These are phyloP conservation scores for Hypoxylon sp. DNA, from an alignment of 2,329 filamentous ascomycete species.

Conservation along the genomic window DNA sequence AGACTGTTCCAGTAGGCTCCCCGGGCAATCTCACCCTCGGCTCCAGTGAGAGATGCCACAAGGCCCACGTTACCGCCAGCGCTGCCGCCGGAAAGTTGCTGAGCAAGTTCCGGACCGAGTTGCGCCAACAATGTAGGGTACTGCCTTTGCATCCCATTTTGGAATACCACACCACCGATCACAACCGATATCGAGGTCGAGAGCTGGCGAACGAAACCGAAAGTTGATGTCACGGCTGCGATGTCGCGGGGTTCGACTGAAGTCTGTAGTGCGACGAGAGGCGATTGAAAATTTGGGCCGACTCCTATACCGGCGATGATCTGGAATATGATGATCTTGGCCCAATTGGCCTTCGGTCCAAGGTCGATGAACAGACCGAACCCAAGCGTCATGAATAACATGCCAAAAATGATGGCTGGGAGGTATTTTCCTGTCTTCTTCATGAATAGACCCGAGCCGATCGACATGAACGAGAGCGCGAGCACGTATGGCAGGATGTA, in stretches of 20 bases:
- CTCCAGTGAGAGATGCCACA: conserved; percentile 55
- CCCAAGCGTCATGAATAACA: conserved; percentile 69
- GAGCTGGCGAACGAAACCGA: conserved; percentile 73
- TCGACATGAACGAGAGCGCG: conserved; percentile 70
- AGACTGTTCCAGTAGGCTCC: conserved; percentile 60
- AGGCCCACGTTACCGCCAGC: conserved; percentile 61
- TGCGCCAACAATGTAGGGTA: conserved; percentile 56
- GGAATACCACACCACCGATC: conserved; percentile 80
- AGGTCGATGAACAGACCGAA: conserved; percentile 71
- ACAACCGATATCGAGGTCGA: conserved; percentile 74
- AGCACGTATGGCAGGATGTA: conserved; percentile 77
- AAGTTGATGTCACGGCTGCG: conserved; percentile 72
- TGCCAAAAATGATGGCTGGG: conserved; percentile 65
- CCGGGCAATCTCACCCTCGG: conserved; percentile 49
- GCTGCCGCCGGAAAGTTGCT: conserved; percentile 58
- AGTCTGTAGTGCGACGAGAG: conserved; percentile 73
- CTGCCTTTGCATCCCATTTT: conserved; percentile 74
- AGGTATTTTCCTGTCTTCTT: conserved; percentile 73
- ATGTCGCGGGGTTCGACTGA: conserved; percentile 69
- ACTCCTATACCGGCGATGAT: conserved; percentile 70
- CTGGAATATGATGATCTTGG: conserved; percentile 67
- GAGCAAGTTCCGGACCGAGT: conserved; percentile 58
- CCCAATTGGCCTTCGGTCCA: conserved; percentile 61
- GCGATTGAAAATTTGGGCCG: conserved; percentile 74
- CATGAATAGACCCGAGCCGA: conserved; percentile 63